These are phyloP conservation scores for Rutstroemia sp. DNA, from an alignment of 2,329 filamentous ascomycete genomes.

Conservation along the genomic window DNA sequence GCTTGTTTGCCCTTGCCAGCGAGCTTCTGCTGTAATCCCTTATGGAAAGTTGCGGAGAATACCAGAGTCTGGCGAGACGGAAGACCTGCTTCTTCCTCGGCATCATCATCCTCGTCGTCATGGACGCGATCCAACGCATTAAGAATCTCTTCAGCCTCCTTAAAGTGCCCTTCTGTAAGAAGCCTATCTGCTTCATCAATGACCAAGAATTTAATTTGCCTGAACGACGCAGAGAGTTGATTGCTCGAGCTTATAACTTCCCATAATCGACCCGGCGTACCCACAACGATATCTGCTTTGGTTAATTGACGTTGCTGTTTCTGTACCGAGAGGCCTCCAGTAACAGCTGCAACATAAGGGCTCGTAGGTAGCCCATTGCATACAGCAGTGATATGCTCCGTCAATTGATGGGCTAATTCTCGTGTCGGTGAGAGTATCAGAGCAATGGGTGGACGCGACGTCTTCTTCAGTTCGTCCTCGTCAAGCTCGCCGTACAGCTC, in stretches of 20 bases:
- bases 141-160: constrained; percentile 85
- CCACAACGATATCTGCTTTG: constrained; percentile 86
- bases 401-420: constrained; percentile 88
- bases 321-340: constrained; percentile 85
- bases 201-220: constrained; percentile 71
- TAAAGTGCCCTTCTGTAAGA: constrained; percentile 88
- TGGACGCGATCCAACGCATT: constrained; percentile 65
- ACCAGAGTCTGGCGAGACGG: constrained; percentile 75
- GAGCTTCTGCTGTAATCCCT: constrained; percentile 83
- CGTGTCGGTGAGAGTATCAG: constrained; percentile 85
- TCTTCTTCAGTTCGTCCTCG: constrained; percentile 30
- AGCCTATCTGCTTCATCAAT: constrained; percentile 92
- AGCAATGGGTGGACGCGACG: constrained; percentile 52
- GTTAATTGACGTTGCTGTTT: constrained; percentile 85
- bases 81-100: constrained; percentile 38
- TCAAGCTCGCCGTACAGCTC: constrained; percentile 37
- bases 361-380: constrained; percentile 53
- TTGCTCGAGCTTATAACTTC: constrained; percentile 77
- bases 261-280: constrained; percentile 88
- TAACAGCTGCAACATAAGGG: constrained; percentile 78
- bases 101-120: constrained; percentile 40
- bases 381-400: constrained; percentile 71
- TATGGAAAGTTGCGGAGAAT: constrained; percentile 95
- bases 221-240: constrained; percentile 62
- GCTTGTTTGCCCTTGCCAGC: constrained; percentile 59